Conservation (phyloP, 1,139 yeast genomes). For the Suhomyces maxii region DNA sequence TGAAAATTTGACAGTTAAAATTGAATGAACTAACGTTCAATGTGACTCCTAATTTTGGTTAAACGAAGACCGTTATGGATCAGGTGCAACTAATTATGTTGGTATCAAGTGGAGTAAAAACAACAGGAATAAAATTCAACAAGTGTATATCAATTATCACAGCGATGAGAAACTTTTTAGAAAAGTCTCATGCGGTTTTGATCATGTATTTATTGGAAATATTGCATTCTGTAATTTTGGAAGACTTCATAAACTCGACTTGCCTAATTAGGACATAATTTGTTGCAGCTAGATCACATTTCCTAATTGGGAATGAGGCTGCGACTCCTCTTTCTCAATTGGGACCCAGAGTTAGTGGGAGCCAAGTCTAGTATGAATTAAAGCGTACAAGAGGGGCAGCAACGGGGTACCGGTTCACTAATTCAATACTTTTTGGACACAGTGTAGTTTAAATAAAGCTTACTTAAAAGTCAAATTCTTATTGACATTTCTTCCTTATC, state of each 20-base stretch:
- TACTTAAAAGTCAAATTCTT: neutral
- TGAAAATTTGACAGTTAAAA: no score
- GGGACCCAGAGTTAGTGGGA: neutral
- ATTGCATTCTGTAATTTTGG: neutral
- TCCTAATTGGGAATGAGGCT: slow-evolving; percentile 7
- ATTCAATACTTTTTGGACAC: neutral
- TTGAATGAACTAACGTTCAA: no score
- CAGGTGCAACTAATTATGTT: no score
- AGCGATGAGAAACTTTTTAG: neutral
- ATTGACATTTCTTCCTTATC: no score
- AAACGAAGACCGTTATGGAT: no score
- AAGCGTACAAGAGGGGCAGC: neutral
- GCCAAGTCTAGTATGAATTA: no score
- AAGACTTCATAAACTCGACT: neutral
- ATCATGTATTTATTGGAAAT: neutral
- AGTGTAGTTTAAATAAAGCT: no score
- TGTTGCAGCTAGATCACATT: slow-evolving; percentile 6
- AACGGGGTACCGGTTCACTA: neutral
- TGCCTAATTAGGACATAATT: slow-evolving; percentile 10
- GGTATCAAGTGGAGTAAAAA: no score
- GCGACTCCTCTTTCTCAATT: neutral
- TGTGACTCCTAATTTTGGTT: no score
- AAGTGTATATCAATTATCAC: neutral
- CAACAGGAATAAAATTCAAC: no score
- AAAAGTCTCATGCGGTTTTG: neutral